Percentiles rank a stretch among this genome's conserved stretches.
phyloP scores from a whole-genome alignment of 2,329 filamentous ascomycete genomes.

The Alternaria panax region DNA sequence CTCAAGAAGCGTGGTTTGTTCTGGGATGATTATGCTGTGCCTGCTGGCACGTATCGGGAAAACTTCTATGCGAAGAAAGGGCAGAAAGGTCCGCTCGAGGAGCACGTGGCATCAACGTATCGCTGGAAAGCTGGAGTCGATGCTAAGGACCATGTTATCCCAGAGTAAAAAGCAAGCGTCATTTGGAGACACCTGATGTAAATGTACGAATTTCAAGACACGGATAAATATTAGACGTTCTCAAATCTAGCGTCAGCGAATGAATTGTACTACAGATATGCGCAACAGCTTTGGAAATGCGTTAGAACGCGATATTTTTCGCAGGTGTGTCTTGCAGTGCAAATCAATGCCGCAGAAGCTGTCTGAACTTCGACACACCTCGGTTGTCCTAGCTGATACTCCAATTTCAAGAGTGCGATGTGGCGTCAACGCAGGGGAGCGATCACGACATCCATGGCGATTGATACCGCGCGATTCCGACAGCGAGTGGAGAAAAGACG shows the following conservation, averaged over 20 bases:
- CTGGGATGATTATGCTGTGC: constrained; percentile 62
- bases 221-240: background rate
- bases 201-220: background rate
- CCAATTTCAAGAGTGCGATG: constrained; percentile 69
- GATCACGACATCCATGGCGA: constrained; percentile 20
- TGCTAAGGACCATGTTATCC: constrained; percentile 39
- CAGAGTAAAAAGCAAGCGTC: constrained; percentile 55
- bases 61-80: constrained; percentile 64
- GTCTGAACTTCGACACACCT: background rate
- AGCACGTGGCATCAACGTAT: constrained; percentile 63
- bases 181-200: background rate
- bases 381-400: constrained; percentile 39
- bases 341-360: background rate
- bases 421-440: constrained; percentile 36
- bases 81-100: constrained; percentile 58
- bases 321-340: background rate
- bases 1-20: constrained; percentile 66
- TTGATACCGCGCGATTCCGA: constrained; percentile 24
- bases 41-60: constrained; percentile 67
- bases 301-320: background rate
- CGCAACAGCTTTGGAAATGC: background rate
- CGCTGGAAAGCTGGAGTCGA: constrained; percentile 48
- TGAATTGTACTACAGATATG: background rate
- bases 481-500: constrained; percentile 44
- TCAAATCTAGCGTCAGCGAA: background rate